Evolutionary conservation across 441 rosid species (phyloP), one percentile per base, ranked within the genome.

Genomic region (Adansonia madagascariensis): DNA sequence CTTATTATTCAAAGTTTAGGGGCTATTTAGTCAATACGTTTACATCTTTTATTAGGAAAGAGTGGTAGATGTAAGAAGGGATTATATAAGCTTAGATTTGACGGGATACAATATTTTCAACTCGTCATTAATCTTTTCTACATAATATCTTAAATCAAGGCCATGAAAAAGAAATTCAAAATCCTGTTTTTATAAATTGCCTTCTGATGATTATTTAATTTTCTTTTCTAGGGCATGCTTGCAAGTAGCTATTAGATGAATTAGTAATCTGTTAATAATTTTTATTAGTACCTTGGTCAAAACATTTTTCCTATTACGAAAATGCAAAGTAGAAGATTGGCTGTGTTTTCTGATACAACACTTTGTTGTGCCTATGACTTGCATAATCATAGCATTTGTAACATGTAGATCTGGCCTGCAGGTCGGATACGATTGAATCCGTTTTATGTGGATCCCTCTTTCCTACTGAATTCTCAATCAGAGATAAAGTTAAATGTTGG

Each of bases 401-500:
- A 80, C 79, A 17, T 74, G 44, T 76, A 53, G 31, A 75, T 82
- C 17, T 79, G 75, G 83, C 84, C 74, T 88, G 91, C 99, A 97
- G 99, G 85, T 94, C 96, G 77, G 99, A 95, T 77, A 85, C 91
- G 35, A 90, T 97, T 83, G 99, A 97, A 85, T 83, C 81, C 77
- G 85, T 91, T 80, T 87, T 97, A 63, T 88, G 87, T 82, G 88
- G 83, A 65, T 89, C 89, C 61, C 80, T 95, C 80, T 97, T 91
- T 84, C 98, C 98, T 31, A 77, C 80, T 47, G 93, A 87, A 65
- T 85, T 86, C 78, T 89, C 94, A 9, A 85, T 89, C 46, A 87
- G 77, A 86, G 93, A 89, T 73, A 89, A 84, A 88, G 92, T 83
- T 74, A 88, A 85, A 79, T 87, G 82, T 72, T 97, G 99, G 99